These are phyloP conservation scores for Saccharomycopsis sp. DNA, from an alignment of 805 yeast genomes.

Conservation along the genomic window DNA sequence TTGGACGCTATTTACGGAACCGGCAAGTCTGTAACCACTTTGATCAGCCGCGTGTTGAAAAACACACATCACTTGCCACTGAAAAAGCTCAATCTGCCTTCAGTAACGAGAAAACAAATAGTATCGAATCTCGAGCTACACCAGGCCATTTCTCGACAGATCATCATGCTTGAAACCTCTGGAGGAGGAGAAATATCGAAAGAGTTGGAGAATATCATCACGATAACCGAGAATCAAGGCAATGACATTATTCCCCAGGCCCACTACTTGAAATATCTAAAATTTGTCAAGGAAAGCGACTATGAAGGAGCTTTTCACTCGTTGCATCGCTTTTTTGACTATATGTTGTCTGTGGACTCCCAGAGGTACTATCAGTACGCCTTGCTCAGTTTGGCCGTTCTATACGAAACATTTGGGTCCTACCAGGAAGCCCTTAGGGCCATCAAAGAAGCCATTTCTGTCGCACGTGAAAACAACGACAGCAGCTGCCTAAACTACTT, in stretches of 20 bases:
- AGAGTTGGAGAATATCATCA: slow-evolving; percentile 36
- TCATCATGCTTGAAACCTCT: slow-evolving; percentile 42
- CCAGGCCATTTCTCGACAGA: slow-evolving; percentile 45
- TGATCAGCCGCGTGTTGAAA: slow-evolving; percentile 4
- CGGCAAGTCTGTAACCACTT: slow-evolving; percentile 7
- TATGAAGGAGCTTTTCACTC: slow-evolving; percentile 49
- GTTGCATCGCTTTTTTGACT: slow-evolving; percentile 62
- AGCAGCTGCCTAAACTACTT: slow-evolving; percentile 63
- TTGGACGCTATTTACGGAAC: slow-evolving; percentile 21
- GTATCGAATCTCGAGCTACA: slow-evolving; percentile 48
- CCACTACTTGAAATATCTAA: slow-evolving; percentile 55
- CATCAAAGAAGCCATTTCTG: slow-evolving; percentile 79
- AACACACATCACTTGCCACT: slow-evolving; percentile 16
- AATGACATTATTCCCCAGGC: slow-evolving; percentile 37
- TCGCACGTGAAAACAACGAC: slow-evolving; percentile 83
- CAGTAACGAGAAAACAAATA: slow-evolving; percentile 25
- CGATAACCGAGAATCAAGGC: slow-evolving; percentile 39
- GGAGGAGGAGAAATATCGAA: slow-evolving; percentile 43
- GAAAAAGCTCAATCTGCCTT: slow-evolving; percentile 6
- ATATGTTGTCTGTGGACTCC: slow-evolving; percentile 62
- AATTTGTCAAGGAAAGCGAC: slow-evolving; percentile 50
- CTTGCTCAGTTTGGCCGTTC: slow-evolving; percentile 59
- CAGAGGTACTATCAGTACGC: slow-evolving; percentile 72
- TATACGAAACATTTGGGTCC: slow-evolving; percentile 64
- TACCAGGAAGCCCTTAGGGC: slow-evolving; percentile 66